Evolutionary conservation across 176 grass and related monocot genomes (phyloP).

Genomic region (Dendrocalamus sinicus): DNA sequence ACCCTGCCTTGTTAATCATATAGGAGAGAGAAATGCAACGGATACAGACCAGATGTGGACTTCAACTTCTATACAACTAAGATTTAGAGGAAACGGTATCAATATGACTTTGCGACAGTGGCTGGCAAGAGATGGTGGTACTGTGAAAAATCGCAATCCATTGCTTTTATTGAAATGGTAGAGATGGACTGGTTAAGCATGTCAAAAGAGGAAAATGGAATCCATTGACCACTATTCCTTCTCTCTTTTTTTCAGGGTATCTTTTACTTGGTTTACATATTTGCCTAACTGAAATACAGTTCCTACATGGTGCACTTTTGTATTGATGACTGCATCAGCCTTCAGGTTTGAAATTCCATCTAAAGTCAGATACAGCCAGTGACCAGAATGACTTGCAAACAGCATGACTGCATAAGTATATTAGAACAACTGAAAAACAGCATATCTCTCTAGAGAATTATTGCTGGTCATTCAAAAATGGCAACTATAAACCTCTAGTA

Average conservation of each 20-base stretch:
- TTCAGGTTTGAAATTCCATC: background rate
- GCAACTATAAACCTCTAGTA: background rate
- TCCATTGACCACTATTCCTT: background rate
- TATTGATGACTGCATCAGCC: background rate
- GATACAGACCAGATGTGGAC: background rate
- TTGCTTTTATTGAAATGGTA: background rate
- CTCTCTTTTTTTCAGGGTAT: background rate
- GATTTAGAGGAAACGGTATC: background rate
- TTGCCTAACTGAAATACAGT: background rate
- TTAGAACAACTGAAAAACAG: background rate
- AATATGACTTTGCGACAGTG: background rate
- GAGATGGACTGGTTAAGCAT: conserved; percentile 16
- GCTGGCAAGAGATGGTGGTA: conserved; percentile 17
- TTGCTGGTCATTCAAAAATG: background rate
- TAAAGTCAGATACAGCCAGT: conserved; percentile 16
- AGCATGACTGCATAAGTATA: background rate
- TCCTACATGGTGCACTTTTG: background rate
- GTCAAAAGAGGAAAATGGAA: conserved; percentile 19
- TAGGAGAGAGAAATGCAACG: background rate
- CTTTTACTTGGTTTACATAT: conserved; percentile 12
- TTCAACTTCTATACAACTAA: background rate
- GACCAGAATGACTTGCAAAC: conserved; percentile 2
- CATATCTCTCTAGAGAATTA: background rate
- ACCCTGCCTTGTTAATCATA: background rate
- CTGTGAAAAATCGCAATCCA: background rate